These are phyloP conservation scores for Yamadazyma sp. DNA, from an alignment of 805 yeast genomes.

Conservation along the genomic window DNA sequence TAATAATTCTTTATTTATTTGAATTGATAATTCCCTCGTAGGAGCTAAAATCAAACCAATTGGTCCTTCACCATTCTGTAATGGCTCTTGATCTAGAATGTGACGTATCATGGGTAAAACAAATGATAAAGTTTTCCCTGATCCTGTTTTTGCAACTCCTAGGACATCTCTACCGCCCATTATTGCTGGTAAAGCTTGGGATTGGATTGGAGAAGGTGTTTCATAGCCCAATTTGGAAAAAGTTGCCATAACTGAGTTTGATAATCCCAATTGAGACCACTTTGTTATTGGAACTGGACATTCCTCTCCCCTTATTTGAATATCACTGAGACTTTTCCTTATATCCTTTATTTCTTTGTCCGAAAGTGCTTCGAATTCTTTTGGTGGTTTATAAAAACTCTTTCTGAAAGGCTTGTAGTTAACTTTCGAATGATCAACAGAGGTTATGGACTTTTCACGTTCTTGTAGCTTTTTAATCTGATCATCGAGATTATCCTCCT, in stretches of 20 bases:
- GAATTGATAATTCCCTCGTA: slow-evolving; percentile 87
- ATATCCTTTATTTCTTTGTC: slow-evolving; percentile 55
- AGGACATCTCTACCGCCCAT: slow-evolving; percentile 89
- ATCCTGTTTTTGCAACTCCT: slow-evolving; percentile 95
- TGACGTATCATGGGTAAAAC: slow-evolving; percentile 82
- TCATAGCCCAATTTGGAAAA: slow-evolving; percentile 52
- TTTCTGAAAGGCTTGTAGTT: slow-evolving; percentile 56
- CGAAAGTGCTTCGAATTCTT: slow-evolving; percentile 46
- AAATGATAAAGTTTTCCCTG: slow-evolving; percentile 92
- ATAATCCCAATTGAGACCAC: slow-evolving; percentile 83
- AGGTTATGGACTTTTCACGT: slow-evolving; percentile 49
- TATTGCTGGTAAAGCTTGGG: slow-evolving; percentile 85
- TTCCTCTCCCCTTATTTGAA: slow-evolving; percentile 57
- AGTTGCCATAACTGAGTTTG: slow-evolving; percentile 52
- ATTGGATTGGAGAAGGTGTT: slow-evolving; percentile 82
- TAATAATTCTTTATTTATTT: slow-evolving; percentile 66
- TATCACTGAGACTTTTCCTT: slow-evolving; percentile 56
- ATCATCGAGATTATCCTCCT: slow-evolving; percentile 33
- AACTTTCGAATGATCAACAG: slow-evolving; percentile 43
- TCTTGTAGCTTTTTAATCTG: slow-evolving; percentile 40
- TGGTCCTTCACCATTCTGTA: slow-evolving; percentile 60
- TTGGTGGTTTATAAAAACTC: slow-evolving; percentile 60
- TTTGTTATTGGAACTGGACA: slow-evolving; percentile 64
- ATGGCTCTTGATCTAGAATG: slow-evolving; percentile 65
- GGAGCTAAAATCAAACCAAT: slow-evolving; percentile 81